Evolutionary conservation across 2,329 filamentous ascomycete genomes (phyloP).

Genomic region (Phaeomoniella chlamydospora): DNA sequence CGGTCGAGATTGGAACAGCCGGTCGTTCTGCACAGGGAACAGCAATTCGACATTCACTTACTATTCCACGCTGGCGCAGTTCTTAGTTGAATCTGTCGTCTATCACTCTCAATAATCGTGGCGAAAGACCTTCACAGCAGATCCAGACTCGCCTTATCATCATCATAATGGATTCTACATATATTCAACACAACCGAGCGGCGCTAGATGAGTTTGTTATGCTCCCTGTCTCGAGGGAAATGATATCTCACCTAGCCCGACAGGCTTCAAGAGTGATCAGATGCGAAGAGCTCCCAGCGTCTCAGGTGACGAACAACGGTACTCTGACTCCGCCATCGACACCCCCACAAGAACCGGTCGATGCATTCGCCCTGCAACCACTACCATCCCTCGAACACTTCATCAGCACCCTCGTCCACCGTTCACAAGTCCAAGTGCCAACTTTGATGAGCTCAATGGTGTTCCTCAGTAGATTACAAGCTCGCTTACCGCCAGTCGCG

Average conservation of each 20-base stretch:
- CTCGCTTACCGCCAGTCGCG: constrained; percentile 78
- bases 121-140: neutral
- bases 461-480: constrained; percentile 74
- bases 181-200: constrained; percentile 19
- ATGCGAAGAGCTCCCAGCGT: constrained; percentile 30
- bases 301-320: constrained; percentile 33
- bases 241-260: constrained; percentile 30
- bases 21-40: too few species aligned
- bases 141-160: neutral
- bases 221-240: constrained; percentile 30
- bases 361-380: constrained; percentile 17
- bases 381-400: constrained; percentile 78
- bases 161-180: constrained; percentile 8
- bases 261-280: constrained; percentile 32
- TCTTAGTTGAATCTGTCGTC: too few species aligned
- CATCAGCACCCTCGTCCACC: constrained; percentile 79
- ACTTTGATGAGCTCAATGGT: constrained; percentile 95
- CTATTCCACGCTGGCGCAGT: too few species aligned
- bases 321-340: constrained; percentile 47
- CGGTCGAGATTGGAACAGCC: neutral
- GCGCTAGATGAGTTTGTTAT: constrained; percentile 33
- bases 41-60: too few species aligned
- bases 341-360: constrained; percentile 33
- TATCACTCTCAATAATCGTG: too few species aligned
- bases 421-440: constrained; percentile 91